Evolutionary conservation across 345 rosid genomes (phyloP), one percentile per base, ranked within the genome.

Genomic region (Aquilaria malaccensis): DNA sequence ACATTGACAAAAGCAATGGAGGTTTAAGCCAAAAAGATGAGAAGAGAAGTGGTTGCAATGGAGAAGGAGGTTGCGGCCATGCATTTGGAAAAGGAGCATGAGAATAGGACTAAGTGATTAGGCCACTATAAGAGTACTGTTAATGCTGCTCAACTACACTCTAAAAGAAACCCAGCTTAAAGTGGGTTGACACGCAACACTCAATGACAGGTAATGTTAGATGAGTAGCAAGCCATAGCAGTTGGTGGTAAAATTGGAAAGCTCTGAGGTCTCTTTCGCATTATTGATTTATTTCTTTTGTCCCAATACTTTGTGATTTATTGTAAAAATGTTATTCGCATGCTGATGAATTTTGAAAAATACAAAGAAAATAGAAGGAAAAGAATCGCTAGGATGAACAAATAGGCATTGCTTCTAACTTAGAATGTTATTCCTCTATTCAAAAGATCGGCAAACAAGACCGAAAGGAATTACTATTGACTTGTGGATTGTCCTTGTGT

Each of bases 1-100:
- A 92, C 97, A 33, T 80, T 92, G 77, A 89, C 90, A 52, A 92
- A 89, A 76, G 97, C 98, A 62, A 92, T 92, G 98, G 98, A 89
- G 68, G 94, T 92, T 61, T 94, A 92, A 76, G 89, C 97, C 47
- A 92, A 89, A 83, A 92, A 87, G 79, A 92, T 92, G 97, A 80
- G 97, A 71, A 87, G 96, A 74, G 97, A 92, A 80, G 97, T 92
- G 68, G 96, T 95, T 73, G 83, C 83, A 13, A 92, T 89, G 97
- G 98, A 85, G 67, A 93, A 93, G 80, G 98, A 93, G 78, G 97
- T 93, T 56, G 85, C 97, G 46, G 91, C 96, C 46, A 89, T 89
- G 91, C 92, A 94, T 47, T 88, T 87, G 48, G 97, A 85, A 30
- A 93, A 83, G 71, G 89, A 88, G 29, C 94, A 85, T 32, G 97